Percentiles rank a stretch among this genome's conserved stretches.
Conservation (phyloP, 805 yeast species). For the Yamadazyma tumulicola region DNA sequence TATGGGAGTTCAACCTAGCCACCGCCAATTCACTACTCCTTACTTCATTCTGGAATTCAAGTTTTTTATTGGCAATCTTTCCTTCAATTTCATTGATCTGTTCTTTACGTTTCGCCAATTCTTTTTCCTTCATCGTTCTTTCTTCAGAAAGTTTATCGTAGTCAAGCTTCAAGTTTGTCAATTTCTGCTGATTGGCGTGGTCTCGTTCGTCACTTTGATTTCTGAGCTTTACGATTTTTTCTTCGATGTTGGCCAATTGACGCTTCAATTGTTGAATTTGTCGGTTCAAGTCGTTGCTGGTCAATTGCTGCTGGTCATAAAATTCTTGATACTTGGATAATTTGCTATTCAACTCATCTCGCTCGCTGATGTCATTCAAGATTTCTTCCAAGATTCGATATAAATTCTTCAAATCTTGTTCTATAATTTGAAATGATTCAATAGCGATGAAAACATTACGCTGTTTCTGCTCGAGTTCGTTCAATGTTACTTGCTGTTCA, state of each 20-base stretch:
- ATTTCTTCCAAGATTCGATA: conserved; percentile 52
- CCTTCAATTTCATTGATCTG: conserved; percentile 44
- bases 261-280: conserved; percentile 45
- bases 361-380: conserved; percentile 38
- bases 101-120: conserved; percentile 45
- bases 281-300: conserved; percentile 39
- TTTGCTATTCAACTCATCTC: conserved; percentile 38
- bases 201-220: conserved; percentile 46
- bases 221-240: conserved; percentile 43
- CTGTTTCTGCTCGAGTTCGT: conserved; percentile 38
- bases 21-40: conserved; percentile 52
- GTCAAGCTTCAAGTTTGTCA: conserved; percentile 42
- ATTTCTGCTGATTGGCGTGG: conserved; percentile 35
- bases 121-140: conserved; percentile 45
- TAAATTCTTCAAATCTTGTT: conserved; percentile 38
- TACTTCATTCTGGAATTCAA: conserved; percentile 50
- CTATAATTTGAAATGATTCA: conserved; percentile 51
- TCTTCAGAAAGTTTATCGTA: conserved; percentile 49
- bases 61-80: conserved; percentile 34
- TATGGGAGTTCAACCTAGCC: conserved; percentile 51
- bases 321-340: conserved; percentile 38
- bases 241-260: conserved; percentile 48
- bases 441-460: conserved; percentile 51
- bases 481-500: conserved; percentile 24
- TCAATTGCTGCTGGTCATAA: conserved; percentile 33